phyloP scores from a whole-genome alignment of 257 asterid species.

The Catharanthus roseus region DNA sequence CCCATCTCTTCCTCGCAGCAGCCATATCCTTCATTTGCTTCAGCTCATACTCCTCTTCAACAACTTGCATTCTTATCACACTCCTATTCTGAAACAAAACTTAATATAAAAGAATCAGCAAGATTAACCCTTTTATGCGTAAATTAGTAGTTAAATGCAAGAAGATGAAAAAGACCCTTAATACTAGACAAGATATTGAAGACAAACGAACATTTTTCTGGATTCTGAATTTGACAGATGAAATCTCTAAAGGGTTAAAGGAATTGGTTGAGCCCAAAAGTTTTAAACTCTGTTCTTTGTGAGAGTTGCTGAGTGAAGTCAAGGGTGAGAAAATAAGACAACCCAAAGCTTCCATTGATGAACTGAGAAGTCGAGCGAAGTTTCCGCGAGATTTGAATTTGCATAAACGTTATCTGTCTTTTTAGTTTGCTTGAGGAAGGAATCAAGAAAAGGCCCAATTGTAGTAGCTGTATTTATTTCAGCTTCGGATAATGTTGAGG shows the following conservation, averaged over 20 bases:
- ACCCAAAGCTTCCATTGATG: slow-evolving; percentile 48
- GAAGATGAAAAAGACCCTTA: not conserved
- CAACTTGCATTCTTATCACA: slow-evolving; percentile 63
- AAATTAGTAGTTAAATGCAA: slow-evolving; percentile 2
- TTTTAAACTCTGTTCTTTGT: slow-evolving; percentile 27
- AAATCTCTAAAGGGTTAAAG: slow-evolving; percentile 26
- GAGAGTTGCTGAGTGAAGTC: slow-evolving; percentile 29
- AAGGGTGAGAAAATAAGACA: slow-evolving; percentile 39
- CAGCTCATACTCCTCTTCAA: slow-evolving; percentile 80
- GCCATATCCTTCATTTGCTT: slow-evolving; percentile 96
- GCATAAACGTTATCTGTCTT: slow-evolving; percentile 8
- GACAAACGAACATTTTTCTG: slow-evolving; percentile 30
- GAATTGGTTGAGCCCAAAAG: slow-evolving; percentile 28
- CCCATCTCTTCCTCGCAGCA: slow-evolving; percentile 98
- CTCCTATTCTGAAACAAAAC: slow-evolving; percentile 35
- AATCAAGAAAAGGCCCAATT: no score
- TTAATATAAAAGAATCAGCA: not conserved
- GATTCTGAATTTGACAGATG: slow-evolving; percentile 25
- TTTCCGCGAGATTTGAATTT: not conserved
- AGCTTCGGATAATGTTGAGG: no score
- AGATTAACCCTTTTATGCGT: not conserved
- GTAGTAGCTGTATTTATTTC: no score
- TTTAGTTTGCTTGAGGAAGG: no score
- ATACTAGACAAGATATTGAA: not conserved
- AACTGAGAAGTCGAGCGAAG: not conserved